Percentiles rank a stretch among this genome's conserved stretches.
phyloP scores from a whole-genome alignment of 345 rosid species.

The Kandelia obovata region DNA sequence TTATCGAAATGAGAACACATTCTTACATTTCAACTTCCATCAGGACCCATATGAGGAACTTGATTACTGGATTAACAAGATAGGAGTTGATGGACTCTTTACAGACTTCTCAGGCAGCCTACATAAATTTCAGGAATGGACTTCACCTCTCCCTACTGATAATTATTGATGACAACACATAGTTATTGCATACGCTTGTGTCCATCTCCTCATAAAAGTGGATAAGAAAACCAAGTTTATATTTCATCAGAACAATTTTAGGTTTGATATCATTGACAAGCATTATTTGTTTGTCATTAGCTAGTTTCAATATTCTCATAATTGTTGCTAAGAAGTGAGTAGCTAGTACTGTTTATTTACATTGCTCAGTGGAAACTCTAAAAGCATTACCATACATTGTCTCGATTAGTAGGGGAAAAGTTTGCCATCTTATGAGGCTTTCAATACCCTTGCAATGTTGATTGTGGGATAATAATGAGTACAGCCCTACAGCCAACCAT shows the following conservation, averaged over 20 bases:
- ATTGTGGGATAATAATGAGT: too few relatives aligned
- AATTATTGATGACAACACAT: conserved; percentile 18
- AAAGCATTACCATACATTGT: too few relatives aligned
- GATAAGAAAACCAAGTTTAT: conserved; percentile 6
- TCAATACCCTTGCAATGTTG: too few relatives aligned
- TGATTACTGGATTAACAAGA: conserved; percentile 68
- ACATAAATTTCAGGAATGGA: conserved; percentile 59
- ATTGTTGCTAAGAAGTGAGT: too few relatives aligned
- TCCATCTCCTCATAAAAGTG: conserved; percentile 29
- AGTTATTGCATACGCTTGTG: conserved; percentile 42
- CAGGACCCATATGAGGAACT: conserved; percentile 78
- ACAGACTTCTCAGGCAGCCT: conserved; percentile 92
- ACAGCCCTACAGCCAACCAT: too few relatives aligned
- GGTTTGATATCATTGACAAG: too few relatives aligned
- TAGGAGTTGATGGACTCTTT: conserved; percentile 84
- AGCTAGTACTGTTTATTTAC: too few relatives aligned
- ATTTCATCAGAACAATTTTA: neutral
- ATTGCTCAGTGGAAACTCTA: too few relatives aligned
- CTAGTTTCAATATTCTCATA: too few relatives aligned
- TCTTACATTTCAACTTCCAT: conserved; percentile 58
- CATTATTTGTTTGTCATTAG: too few relatives aligned
- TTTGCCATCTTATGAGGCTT: too few relatives aligned
- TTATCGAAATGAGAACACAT: conserved; percentile 62
- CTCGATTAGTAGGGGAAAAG: too few relatives aligned
- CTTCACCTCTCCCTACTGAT: conserved; percentile 36